A percentile compares a stretch with the other conserved stretches of the same genome.
phyloP scores from a whole-genome alignment of 495 filamentous ascomycete genomes.

The Aspergillus biplanus region DNA sequence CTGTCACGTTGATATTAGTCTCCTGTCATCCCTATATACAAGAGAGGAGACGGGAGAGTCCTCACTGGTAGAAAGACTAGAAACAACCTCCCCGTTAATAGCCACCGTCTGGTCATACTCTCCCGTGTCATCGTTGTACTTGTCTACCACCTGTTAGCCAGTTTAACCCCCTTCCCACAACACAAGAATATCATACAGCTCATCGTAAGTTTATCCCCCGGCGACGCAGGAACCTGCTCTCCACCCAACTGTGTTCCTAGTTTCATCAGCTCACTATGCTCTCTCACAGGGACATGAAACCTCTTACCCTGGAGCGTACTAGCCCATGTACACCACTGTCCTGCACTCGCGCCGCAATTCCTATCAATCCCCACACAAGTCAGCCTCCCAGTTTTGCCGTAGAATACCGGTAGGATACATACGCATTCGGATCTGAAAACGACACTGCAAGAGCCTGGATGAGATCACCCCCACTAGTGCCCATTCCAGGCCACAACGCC shows the following conservation, averaged over 20 bases:
- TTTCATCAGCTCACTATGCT: neutral
- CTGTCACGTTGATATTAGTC: constrained; percentile 8
- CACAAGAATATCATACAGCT: constrained; percentile 21
- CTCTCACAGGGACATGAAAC: neutral
- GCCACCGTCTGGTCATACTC: constrained; percentile 45
- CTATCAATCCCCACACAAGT: constrained; percentile 15
- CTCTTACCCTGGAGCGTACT: constrained; percentile 34
- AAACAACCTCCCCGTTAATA: constrained; percentile 38
- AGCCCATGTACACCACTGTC: constrained; percentile 43
- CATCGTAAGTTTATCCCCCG: constrained; percentile 31
- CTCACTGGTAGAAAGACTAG: constrained; percentile 36
- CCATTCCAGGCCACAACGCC: constrained; percentile 44
- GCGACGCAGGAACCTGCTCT: constrained; percentile 27
- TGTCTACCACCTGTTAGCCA: constrained; percentile 26
- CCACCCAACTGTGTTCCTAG: constrained; percentile 26
- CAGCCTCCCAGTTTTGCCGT: neutral
- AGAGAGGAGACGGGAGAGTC: neutral
- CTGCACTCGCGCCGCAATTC: constrained; percentile 35
- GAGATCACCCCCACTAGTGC: constrained; percentile 41
- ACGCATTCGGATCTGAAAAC: constrained; percentile 33
- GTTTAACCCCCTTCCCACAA: neutral
- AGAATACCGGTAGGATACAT: neutral
- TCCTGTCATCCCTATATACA: neutral
- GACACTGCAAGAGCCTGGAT: constrained; percentile 43
- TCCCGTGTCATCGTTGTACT: constrained; percentile 38